These are phyloP conservation scores for Sclerotinia borealis DNA, from an alignment of 2,329 filamentous ascomycete genomes.

Conservation along the genomic window DNA sequence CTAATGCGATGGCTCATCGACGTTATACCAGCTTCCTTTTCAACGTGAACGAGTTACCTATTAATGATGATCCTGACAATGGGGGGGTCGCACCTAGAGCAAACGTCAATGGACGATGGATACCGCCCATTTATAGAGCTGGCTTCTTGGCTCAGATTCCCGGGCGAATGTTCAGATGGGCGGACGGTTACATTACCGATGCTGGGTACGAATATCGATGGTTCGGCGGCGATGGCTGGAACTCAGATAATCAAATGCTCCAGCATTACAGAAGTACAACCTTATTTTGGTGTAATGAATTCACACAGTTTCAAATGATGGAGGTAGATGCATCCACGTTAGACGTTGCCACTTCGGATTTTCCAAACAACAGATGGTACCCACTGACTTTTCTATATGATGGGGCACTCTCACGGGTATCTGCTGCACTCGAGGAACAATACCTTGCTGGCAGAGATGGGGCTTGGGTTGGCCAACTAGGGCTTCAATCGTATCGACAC, in stretches of 20 bases:
- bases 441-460: conserved; percentile 14
- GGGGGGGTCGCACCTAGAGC: conserved; percentile 14
- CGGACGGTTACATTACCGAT: conserved; percentile 14
- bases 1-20: neutral
- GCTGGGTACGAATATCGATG: conserved; percentile 14
- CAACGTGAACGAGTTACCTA: conserved; percentile 37
- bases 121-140: conserved; percentile 16
- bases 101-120: conserved; percentile 20
- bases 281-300: conserved; percentile 22
- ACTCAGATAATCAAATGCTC: neutral
- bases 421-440: conserved; percentile 5
- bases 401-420: conserved; percentile 12
- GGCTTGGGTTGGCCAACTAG: conserved; percentile 18
- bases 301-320: conserved; percentile 19
- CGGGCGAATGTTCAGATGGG: conserved; percentile 26
- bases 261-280: conserved; percentile 18
- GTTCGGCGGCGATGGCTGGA: neutral
- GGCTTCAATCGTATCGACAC: conserved; percentile 14
- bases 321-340: conserved; percentile 14
- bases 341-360: conserved; percentile 8
- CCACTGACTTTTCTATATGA: conserved; percentile 18
- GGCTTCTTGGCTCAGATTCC: conserved; percentile 20
- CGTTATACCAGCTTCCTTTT: conserved; percentile 31
- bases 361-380: conserved; percentile 18
- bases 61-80: conserved; percentile 27